phyloP scores from a whole-genome alignment of 2,329 filamentous ascomycete genomes.

The Cryphonectria radicalis region DNA sequence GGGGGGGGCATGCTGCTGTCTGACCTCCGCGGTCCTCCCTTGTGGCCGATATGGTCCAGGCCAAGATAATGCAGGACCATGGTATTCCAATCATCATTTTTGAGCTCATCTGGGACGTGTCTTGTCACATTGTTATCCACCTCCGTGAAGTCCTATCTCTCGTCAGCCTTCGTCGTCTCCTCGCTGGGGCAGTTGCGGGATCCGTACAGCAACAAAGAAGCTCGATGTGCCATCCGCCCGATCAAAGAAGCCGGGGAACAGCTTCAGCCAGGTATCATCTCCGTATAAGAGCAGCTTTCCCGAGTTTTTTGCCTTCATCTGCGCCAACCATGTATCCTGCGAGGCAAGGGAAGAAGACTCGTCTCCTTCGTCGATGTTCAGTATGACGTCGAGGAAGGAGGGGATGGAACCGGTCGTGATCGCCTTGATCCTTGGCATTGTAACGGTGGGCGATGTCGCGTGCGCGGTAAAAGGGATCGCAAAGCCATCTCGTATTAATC shows the following conservation, averaged over 20 bases:
- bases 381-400: conserved; percentile 93
- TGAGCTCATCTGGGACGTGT: conserved; percentile 78
- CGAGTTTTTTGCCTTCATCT: conserved; percentile 74
- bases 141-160: conserved; percentile 87
- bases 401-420: conserved; percentile 98
- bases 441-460: conserved; percentile 95
- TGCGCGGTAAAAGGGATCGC: conserved; percentile 94
- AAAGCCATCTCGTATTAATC: conserved; percentile 79
- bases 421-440: conserved; percentile 96
- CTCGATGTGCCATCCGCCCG: conserved; percentile 91
- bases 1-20: conserved; percentile 10
- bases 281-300: conserved; percentile 93
- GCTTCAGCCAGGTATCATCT: conserved; percentile 97
- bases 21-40: conserved; percentile 83
- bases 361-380: conserved; percentile 95
- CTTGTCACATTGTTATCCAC: conserved; percentile 97
- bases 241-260: conserved; percentile 88
- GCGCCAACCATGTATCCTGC: conserved; percentile 95
- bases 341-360: conserved; percentile 83
- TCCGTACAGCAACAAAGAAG: conserved; percentile 91
- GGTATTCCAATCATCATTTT: conserved; percentile 82
- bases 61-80: conserved; percentile 96
- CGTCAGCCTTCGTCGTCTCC: conserved; percentile 27
- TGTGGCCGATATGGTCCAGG: conserved; percentile 96
- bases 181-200: neutral